Conservation (phyloP, 2,329 filamentous ascomycete genomes). For the Leptodontidium sp. region DNA sequence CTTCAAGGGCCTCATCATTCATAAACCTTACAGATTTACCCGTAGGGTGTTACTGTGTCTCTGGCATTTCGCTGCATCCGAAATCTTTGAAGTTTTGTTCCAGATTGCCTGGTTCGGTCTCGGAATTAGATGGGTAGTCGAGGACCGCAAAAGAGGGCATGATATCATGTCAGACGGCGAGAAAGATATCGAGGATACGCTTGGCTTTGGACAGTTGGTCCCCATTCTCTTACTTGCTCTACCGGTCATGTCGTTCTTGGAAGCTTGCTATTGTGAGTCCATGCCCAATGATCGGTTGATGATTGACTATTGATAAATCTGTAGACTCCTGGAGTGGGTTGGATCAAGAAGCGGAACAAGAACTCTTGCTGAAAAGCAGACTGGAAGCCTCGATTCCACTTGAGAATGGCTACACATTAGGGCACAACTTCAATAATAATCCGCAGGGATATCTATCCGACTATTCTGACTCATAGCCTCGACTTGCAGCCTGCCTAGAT, state of each 20-base stretch:
- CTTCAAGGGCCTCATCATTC: background rate
- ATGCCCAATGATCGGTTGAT: background rate
- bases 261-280: background rate
- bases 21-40: background rate
- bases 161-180: background rate
- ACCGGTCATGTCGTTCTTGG: background rate
- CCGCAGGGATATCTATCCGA: background rate
- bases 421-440: background rate
- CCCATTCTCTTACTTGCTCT: slow-evolving; percentile 11
- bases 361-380: background rate
- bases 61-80: background rate
- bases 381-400: background rate
- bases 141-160: background rate
- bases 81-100: background rate
- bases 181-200: background rate
- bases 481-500: background rate
- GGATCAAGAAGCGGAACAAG: background rate
- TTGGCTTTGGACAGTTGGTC: background rate
- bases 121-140: background rate
- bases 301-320: background rate
- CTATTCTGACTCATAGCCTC: background rate
- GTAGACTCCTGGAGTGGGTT: background rate
- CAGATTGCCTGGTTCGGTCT: slow-evolving; percentile 7
- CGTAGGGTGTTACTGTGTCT: background rate
- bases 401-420: background rate